Evolutionary conservation across 106 monocot genomes (phyloP).

Genomic region (Platanthera guangdongensis): DNA sequence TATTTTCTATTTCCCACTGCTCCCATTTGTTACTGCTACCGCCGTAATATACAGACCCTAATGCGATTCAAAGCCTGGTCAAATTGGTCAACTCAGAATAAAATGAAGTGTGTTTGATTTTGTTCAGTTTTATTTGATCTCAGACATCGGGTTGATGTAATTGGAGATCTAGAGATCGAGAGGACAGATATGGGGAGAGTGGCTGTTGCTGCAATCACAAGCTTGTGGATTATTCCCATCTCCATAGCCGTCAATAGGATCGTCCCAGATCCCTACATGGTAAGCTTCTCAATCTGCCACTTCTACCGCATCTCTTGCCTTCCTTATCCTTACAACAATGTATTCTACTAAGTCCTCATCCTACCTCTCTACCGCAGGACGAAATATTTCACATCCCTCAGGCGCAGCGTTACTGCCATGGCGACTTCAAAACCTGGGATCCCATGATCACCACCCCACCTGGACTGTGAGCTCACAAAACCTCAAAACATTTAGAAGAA

Average conservation of each 20-base stretch:
- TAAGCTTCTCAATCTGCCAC: constrained; percentile 4
- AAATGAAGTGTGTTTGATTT: no score
- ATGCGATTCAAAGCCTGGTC: no score
- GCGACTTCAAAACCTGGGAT: constrained; percentile 81
- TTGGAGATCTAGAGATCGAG: background rate
- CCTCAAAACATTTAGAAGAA: background rate
- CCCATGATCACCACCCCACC: constrained; percentile 99
- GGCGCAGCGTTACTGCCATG: constrained; percentile 68
- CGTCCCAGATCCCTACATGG: constrained; percentile 90
- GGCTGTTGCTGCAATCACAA: constrained; percentile 37
- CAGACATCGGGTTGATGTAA: no score
- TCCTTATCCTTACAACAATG: background rate
- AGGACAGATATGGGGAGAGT: constrained; percentile 46
- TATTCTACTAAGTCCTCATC: constrained; percentile 14
- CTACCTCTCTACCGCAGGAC: constrained; percentile 37
- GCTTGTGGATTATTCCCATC: constrained; percentile 63
- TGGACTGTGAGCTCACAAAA: constrained; percentile 55
- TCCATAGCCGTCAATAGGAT: constrained; percentile 55
- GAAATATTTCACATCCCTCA: constrained; percentile 95
- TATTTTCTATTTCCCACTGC: no score
- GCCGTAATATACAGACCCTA: no score
- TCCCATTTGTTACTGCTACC: no score
- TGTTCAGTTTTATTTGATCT: no score
- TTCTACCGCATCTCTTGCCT: background rate
- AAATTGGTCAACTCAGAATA: no score